Base-by-base conservation (phyloP, 2,329 filamentous ascomycete genomes). In the Balansia obtecta region DNA sequence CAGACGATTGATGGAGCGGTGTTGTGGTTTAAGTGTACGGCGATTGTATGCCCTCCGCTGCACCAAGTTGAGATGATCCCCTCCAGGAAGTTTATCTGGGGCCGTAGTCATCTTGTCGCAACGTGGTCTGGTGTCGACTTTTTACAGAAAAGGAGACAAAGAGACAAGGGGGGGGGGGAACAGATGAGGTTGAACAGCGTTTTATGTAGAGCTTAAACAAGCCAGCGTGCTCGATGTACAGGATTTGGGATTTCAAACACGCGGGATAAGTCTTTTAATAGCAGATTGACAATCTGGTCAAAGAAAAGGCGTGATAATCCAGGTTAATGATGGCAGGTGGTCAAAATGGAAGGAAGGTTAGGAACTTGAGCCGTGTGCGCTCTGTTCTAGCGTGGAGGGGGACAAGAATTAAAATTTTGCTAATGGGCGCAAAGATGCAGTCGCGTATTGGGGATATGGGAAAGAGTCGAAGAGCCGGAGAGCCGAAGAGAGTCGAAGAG, bases 1-100 rank as follows among this genome's bases (percentile, higher is more conserved):
- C 32, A 63, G 55, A 50, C 65, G 59, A n/a, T 22, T 53, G 12
- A 51, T n/a, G 13, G 49, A 46, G 33, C 38, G 52, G 12, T 53
- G 46, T 32, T 51, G 49, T 0, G 49, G 37, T 32, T 46, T 53
- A 20, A 51, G 33, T 27, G 37, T 41, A 33, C 49, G 52, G 20
- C 46, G 49, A 10, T 48, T 16, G 32, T 45, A 22, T 27, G 50
- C 32, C 43, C 37, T 45, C 33, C 18, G 43, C 41, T 45, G 52
- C 4, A 49, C 34, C 3, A n/a, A 11, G 4, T 50, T 45, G 27
- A 50, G 38, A 16, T 7, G 13, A 30, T 49, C 30, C 30, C 32
- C 11, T 42, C 42, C 46, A 11, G 42, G n/a, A 41, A 49, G 34
- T n/a, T 41, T 38, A n/a, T 46, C 39, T 39, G 16, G 20, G n/a